Evolutionary conservation across 352 stramenopile species (phyloP).

Genomic region (Phytophthora capsici): DNA sequence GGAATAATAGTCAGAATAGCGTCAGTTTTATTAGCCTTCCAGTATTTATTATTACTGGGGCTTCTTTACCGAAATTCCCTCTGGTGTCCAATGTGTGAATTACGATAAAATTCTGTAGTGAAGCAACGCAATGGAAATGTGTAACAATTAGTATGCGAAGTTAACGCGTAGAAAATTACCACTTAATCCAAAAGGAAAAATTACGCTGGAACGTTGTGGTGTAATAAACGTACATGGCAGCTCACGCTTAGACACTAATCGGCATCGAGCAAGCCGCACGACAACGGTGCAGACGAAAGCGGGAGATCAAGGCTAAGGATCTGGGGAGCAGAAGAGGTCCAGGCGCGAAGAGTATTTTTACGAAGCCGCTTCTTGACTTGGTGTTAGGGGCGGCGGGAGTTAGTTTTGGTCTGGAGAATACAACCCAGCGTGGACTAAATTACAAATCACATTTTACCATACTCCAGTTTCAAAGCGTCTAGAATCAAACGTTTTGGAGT

Average conservation of each 20-base stretch:
- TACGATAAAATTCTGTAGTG: slow-evolving; percentile 3
- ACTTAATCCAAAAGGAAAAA: slow-evolving; percentile 5
- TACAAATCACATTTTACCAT: neutral
- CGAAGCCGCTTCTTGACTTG: slow-evolving; percentile 28
- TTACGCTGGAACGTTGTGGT: neutral
- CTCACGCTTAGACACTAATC: slow-evolving; percentile 23
- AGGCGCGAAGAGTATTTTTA: slow-evolving; percentile 31
- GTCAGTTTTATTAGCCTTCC: slow-evolving; percentile 17
- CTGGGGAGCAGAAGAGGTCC: neutral
- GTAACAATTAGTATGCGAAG: slow-evolving; percentile 5
- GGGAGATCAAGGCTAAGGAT: neutral
- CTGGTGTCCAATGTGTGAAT: slow-evolving; percentile 14
- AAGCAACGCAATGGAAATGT: neutral
- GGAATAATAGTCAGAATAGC: neutral
- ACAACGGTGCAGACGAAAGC: neutral
- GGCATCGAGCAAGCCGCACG: slow-evolving; percentile 28
- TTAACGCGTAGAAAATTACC: neutral
- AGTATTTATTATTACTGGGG: slow-evolving; percentile 8
- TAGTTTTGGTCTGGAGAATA: slow-evolving; percentile 26
- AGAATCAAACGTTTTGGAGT: too few species aligned
- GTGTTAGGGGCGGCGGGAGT: slow-evolving; percentile 7
- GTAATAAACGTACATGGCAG: slow-evolving; percentile 19
- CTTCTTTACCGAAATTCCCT: slow-evolving; percentile 17
- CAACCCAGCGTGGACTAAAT: slow-evolving; percentile 8
- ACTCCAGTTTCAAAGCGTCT: too few species aligned